Percentiles rank a stretch among this genome's conserved stretches.
Conservation (phyloP, 164 flowering plant species). For the Kalanchoe fedtschenkoi region DNA sequence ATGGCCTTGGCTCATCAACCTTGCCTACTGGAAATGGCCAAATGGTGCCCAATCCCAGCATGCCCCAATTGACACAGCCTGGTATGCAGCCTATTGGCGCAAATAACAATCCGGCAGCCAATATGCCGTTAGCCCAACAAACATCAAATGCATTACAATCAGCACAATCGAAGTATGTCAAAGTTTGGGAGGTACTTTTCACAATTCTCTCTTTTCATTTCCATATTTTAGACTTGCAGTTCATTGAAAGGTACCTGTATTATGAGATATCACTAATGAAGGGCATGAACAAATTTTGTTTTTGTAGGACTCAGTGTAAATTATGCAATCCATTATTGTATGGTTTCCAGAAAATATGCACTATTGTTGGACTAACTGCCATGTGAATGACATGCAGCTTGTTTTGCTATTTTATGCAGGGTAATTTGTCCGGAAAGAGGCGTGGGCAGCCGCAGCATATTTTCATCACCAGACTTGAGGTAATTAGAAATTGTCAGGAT, state of each 20-base stretch:
- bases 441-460: slow-evolving; percentile 51
- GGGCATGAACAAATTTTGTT: no score
- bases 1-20: slow-evolving; percentile 38
- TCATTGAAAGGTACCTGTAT: neutral
- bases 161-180: slow-evolving; percentile 76
- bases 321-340: no score
- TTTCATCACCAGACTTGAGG: slow-evolving; percentile 83
- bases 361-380: no score
- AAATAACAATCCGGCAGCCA: slow-evolving; percentile 40
- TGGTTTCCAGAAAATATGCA: neutral
- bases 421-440: slow-evolving; percentile 57
- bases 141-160: slow-evolving; percentile 40
- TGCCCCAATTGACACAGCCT: slow-evolving; percentile 50
- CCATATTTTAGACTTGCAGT: no score
- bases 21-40: slow-evolving; percentile 54
- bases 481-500: slow-evolving; percentile 17
- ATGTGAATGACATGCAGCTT: slow-evolving; percentile 7
- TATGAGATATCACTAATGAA: neutral
- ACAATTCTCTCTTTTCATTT: no score
- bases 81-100: slow-evolving; percentile 52
- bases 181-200: slow-evolving; percentile 78
- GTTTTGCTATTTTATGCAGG: slow-evolving; percentile 20
- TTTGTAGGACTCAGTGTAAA: no score
- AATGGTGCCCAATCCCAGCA: slow-evolving; percentile 91
- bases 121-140: slow-evolving; percentile 58